These are phyloP conservation scores for Polygonum maritimum DNA, from an alignment of 148 eudicot genomes.

Conservation along the genomic window DNA sequence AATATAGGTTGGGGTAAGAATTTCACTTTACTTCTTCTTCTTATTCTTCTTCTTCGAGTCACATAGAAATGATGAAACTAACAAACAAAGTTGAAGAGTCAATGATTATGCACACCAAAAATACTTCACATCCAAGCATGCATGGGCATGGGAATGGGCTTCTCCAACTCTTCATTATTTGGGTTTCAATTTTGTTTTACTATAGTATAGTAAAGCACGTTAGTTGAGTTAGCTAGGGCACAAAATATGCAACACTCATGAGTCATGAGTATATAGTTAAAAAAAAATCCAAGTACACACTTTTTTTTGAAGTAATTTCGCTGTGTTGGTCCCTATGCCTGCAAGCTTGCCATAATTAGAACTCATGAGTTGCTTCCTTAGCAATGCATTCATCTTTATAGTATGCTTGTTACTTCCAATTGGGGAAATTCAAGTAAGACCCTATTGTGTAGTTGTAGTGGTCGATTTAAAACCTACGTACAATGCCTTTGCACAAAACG, in stretches of 20 bases:
- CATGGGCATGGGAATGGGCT: background rate
- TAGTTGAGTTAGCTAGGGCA: background rate
- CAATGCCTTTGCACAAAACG: too few relatives aligned
- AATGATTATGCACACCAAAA: conserved; percentile 3
- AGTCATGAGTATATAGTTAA: background rate
- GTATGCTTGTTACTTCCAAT: too few relatives aligned
- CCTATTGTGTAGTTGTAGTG: too few relatives aligned
- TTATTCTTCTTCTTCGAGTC: background rate
- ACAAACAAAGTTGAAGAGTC: background rate
- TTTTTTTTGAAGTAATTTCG: conserved; percentile 4
- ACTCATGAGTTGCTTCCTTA: background rate
- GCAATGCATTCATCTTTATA: background rate
- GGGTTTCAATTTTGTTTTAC: background rate
- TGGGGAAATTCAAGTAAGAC: too few relatives aligned
- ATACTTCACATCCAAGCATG: background rate
- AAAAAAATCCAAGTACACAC: background rate
- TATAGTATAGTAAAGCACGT: background rate
- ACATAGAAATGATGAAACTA: background rate
- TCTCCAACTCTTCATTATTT: background rate
- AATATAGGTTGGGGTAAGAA: background rate
- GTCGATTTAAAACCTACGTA: too few relatives aligned
- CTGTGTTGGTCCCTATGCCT: background rate
- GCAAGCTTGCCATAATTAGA: background rate
- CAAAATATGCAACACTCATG: background rate
- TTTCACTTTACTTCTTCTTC: too few relatives aligned